These are phyloP conservation scores for Sarcodon sp. DNA, from an alignment of 768 basidiomycete genomes.

Conservation along the genomic window DNA sequence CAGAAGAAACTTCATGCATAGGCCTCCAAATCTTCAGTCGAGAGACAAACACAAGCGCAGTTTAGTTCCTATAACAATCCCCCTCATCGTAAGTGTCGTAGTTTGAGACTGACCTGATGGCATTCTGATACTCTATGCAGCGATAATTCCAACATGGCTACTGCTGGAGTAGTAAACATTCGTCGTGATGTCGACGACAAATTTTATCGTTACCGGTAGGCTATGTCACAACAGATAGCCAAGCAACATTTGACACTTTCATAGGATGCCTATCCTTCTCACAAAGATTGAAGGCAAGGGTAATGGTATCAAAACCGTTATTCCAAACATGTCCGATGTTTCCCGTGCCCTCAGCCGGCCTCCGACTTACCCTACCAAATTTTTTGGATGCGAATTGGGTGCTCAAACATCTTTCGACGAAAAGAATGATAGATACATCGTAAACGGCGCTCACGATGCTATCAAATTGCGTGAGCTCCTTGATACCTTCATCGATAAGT, in stretches of 20 bases:
- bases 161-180: slow-evolving; percentile 72
- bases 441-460: slow-evolving; percentile 94
- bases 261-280: slow-evolving; percentile 85
- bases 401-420: slow-evolving; percentile 96
- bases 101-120: neutral
- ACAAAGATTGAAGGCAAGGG: slow-evolving; percentile 99
- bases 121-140: slow-evolving; percentile 33
- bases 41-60: slow-evolving; percentile 47
- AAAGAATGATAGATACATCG: slow-evolving; percentile 95
- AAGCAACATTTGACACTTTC: neutral
- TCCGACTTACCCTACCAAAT: slow-evolving; percentile 95
- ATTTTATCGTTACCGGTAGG: slow-evolving; percentile 87
- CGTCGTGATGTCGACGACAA: slow-evolving; percentile 95
- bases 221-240: slow-evolving; percentile 1
- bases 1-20: slow-evolving; percentile 85
- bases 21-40: slow-evolving; percentile 67
- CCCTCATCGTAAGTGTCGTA: slow-evolving; percentile 32
- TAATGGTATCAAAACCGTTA: slow-evolving; percentile 98
- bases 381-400: slow-evolving; percentile 97
- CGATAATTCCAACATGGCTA: slow-evolving; percentile 72
- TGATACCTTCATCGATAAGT: slow-evolving; percentile 96
- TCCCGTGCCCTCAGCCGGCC: slow-evolving; percentile 92
- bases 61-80: slow-evolving; percentile 16
- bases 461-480: slow-evolving; percentile 88
- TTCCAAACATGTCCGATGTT: slow-evolving; percentile 98